These are phyloP conservation scores for Aspergillus oerlinghausenensis DNA, from an alignment of 2,329 filamentous ascomycete genomes.

Conservation along the genomic window DNA sequence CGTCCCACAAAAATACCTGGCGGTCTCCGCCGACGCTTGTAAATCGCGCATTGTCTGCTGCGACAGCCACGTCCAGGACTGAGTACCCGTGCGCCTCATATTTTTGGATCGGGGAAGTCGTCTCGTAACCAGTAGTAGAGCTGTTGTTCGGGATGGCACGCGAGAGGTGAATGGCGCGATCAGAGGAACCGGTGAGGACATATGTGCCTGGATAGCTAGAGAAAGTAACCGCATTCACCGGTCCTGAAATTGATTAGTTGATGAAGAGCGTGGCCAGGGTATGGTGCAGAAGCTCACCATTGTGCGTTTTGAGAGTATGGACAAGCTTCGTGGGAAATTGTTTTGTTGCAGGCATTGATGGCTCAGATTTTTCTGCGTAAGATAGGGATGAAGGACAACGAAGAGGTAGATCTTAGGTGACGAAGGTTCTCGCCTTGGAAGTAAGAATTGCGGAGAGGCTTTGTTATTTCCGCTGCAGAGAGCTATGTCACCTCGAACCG, in stretches of 20 bases:
- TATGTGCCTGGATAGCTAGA: slow-evolving; percentile 69
- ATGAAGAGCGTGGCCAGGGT: background rate
- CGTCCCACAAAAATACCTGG: slow-evolving; percentile 91
- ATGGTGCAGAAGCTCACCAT: slow-evolving; percentile 26
- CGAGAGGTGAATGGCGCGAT: slow-evolving; percentile 81
- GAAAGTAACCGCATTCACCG: slow-evolving; percentile 68
- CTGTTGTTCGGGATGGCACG: slow-evolving; percentile 52
- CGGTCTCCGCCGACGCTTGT: slow-evolving; percentile 86
- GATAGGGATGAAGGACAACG: background rate
- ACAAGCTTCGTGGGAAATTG: slow-evolving; percentile 36
- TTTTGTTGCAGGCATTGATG: slow-evolving; percentile 25
- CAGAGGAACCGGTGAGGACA: slow-evolving; percentile 78
- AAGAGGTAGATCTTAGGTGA: background rate
- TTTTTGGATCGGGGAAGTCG: slow-evolving; percentile 67
- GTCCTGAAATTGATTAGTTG: slow-evolving; percentile 44
- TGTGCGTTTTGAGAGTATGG: slow-evolving; percentile 44
- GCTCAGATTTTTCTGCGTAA: background rate
- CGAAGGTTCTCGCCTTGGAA: background rate
- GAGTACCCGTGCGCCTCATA: slow-evolving; percentile 91
- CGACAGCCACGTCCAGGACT: slow-evolving; percentile 73
- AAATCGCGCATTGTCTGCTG: slow-evolving; percentile 74
- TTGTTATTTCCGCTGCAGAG: slow-evolving; percentile 4
- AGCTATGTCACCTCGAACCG: background rate
- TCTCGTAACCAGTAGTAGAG: slow-evolving; percentile 28
- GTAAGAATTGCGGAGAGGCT: background rate